Conservation (phyloP, 1,284 basidiomycete genomes). For the Pyrrhoderma lamaoense region DNA sequence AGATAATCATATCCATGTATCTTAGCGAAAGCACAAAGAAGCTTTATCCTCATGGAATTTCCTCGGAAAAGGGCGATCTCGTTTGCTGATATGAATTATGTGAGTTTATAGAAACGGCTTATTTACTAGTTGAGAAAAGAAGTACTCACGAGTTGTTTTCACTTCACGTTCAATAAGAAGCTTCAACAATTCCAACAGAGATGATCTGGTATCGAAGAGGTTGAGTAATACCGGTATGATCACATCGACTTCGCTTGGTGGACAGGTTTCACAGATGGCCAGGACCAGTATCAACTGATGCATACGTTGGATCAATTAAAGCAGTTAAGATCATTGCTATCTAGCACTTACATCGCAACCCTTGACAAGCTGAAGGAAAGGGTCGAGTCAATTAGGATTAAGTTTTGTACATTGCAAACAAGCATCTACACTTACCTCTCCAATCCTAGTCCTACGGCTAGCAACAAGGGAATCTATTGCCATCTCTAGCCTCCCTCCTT, state of each 20-base stretch:
- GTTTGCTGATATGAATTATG: constrained; percentile 41
- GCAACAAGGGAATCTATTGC: constrained; percentile 47
- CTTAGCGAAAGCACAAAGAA: constrained; percentile 78
- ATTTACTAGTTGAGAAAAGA: too few species aligned
- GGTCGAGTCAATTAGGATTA: constrained; percentile 13
- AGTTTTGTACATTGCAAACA: not conserved
- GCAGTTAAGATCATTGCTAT: not conserved
- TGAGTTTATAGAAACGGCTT: constrained; percentile 4
- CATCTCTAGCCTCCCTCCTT: constrained; percentile 67
- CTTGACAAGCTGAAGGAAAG: constrained; percentile 59
- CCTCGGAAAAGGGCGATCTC: constrained; percentile 78
- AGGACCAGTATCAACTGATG: constrained; percentile 66
- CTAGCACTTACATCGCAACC: constrained; percentile 55
- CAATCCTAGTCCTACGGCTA: constrained; percentile 50
- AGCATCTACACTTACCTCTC: constrained; percentile 53
- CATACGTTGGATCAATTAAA: not conserved
- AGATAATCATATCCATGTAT: constrained; percentile 88
- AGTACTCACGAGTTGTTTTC: constrained; percentile 54
- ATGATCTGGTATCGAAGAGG: constrained; percentile 73
- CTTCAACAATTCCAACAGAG: constrained; percentile 70
- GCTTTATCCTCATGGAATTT: constrained; percentile 79
- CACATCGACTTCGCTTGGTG: constrained; percentile 69
- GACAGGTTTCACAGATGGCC: constrained; percentile 82
- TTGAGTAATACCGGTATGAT: constrained; percentile 85
- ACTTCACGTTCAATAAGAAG: constrained; percentile 83